Conservation (phyloP, 257 asterid genomes). For the Fraxinus cuspidata region DNA sequence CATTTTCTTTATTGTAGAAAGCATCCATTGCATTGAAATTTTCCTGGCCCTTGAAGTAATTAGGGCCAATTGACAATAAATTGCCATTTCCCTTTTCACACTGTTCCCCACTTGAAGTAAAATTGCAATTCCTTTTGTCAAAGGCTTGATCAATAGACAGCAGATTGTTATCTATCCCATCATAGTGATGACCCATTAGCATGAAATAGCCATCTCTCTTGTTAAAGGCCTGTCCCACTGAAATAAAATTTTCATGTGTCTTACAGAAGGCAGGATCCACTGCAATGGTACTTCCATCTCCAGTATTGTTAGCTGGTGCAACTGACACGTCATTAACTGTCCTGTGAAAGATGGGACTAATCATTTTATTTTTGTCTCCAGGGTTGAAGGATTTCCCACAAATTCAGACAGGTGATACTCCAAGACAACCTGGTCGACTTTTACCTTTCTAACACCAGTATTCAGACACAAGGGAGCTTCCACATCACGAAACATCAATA, state of each 20-base stretch:
- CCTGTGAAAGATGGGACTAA: conserved; percentile 32
- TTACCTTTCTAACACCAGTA: conserved; percentile 38
- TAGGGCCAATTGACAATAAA: conserved; percentile 36
- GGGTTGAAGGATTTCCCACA: conserved; percentile 27
- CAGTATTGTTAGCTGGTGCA: conserved; percentile 34
- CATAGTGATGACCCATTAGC: conserved; percentile 41
- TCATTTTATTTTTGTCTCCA: conserved; percentile 31
- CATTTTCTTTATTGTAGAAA: conserved; percentile 38
- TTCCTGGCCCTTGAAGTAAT: conserved; percentile 39
- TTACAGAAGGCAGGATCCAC: conserved; percentile 31
- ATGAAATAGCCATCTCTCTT: conserved; percentile 38
- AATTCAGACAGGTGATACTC: conserved; percentile 40
- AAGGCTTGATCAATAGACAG: conserved; percentile 41
- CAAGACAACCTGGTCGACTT: conserved; percentile 37
- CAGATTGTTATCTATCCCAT: conserved; percentile 31
- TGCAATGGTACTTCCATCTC: conserved; percentile 30
- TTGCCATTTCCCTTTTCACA: conserved; percentile 38
- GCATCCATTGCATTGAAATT: conserved; percentile 39
- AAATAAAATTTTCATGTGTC: conserved; percentile 30
- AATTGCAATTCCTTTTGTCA: conserved; percentile 36
- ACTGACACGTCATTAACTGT: conserved; percentile 27
- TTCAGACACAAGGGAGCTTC: conserved; percentile 44
- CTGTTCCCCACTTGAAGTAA: conserved; percentile 31
- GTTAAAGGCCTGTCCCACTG: conserved; percentile 42
- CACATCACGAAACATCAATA: conserved; percentile 43